These are phyloP conservation scores for Aspergillus transmontanensis DNA, from an alignment of 2,329 filamentous ascomycete genomes.

Conservation along the genomic window DNA sequence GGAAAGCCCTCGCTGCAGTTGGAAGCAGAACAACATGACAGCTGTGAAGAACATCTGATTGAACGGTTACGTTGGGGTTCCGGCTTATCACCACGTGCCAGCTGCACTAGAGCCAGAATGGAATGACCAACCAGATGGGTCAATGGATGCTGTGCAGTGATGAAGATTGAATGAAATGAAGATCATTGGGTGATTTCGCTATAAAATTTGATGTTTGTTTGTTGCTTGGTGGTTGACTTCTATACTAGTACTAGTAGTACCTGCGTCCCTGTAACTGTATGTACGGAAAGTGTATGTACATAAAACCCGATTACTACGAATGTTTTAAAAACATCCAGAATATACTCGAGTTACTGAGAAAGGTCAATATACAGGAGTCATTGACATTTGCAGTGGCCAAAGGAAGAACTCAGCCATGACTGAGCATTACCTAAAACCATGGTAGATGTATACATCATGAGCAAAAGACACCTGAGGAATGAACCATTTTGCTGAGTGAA, in stretches of 20 bases:
- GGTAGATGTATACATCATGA: not conserved
- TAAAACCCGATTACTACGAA: too few relatives aligned
- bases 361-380: not conserved
- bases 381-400: not conserved
- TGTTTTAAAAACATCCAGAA: too few relatives aligned
- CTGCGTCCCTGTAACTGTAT: too few relatives aligned
- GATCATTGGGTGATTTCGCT: too few relatives aligned
- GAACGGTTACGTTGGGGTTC: not conserved
- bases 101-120: not conserved
- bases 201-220: too few relatives aligned
- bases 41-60: slow-evolving; percentile 14
- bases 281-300: too few relatives aligned
- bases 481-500: slow-evolving; percentile 28
- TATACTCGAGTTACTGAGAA: too few relatives aligned
- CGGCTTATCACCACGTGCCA: slow-evolving; percentile 24
- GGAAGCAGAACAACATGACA: slow-evolving; percentile 14
- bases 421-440: not conserved
- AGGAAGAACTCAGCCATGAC: not conserved
- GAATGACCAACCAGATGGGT: not conserved
- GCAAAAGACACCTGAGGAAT: not conserved
- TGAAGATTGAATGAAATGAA: too few relatives aligned
- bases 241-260: too few relatives aligned
- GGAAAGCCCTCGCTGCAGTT: not conserved
- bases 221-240: too few relatives aligned
- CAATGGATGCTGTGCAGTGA: too few relatives aligned